These are phyloP conservation scores for Biancaea sappan DNA, from an alignment of 306 rosid species.

Conservation along the genomic window DNA sequence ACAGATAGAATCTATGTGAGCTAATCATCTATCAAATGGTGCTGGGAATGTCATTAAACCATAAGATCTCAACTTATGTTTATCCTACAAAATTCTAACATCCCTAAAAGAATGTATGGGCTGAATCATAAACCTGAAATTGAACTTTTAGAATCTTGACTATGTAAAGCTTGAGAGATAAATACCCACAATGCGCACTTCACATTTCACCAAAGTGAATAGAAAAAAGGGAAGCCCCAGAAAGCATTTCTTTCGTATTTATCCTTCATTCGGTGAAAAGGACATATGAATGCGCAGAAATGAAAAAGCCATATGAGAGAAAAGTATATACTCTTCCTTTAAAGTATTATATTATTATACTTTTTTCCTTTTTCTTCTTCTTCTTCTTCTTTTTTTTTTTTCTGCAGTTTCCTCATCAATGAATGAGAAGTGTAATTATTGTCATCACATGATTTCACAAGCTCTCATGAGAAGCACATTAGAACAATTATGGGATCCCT, in stretches of 20 bases:
- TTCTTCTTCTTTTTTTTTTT: not conserved
- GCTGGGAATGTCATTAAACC: too few relatives aligned
- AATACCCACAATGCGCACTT: constrained; percentile 24
- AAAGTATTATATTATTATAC: constrained; percentile 38
- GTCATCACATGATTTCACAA: constrained; percentile 84
- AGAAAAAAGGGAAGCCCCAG: constrained; percentile 29
- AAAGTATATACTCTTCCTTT: constrained; percentile 43
- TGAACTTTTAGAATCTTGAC: constrained; percentile 19
- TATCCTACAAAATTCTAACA: too few relatives aligned
- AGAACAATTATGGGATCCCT: constrained; percentile 77
- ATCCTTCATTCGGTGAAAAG: constrained; percentile 68
- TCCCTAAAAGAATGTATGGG: constrained; percentile 17
- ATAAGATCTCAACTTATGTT: too few relatives aligned
- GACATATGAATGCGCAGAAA: constrained; percentile 78
- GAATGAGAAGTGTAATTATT: constrained; percentile 79
- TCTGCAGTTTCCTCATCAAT: constrained; percentile 54
- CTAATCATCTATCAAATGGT: too few relatives aligned
- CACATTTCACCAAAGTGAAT: constrained; percentile 30
- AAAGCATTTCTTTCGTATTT: constrained; percentile 49
- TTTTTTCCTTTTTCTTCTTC: not conserved
- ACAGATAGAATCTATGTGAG: too few relatives aligned
- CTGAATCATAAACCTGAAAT: constrained; percentile 24
- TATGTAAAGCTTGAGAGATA: constrained; percentile 13
- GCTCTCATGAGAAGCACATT: constrained; percentile 77
- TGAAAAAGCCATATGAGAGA: constrained; percentile 47